Evolutionary conservation across 805 yeast species (phyloP).

Genomic region (Wickerhamomyces chaumierensis): DNA sequence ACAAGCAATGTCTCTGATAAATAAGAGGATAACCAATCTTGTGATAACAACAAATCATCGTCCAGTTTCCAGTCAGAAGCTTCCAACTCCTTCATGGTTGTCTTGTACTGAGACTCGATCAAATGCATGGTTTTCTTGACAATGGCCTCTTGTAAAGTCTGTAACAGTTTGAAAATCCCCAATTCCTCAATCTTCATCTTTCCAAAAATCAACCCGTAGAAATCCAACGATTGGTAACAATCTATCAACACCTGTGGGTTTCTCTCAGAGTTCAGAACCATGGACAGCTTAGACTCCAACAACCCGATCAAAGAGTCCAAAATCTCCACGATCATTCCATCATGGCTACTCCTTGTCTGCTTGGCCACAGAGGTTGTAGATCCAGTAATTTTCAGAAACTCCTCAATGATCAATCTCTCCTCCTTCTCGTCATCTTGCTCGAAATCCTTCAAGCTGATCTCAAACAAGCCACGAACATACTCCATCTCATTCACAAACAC

Average conservation of each 20-base stretch:
- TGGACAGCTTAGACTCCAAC: background rate
- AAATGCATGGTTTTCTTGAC: slow-evolving; percentile 28
- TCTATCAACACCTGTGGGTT: slow-evolving; percentile 44
- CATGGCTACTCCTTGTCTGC: background rate
- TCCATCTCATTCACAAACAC: slow-evolving; percentile 83
- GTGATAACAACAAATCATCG: slow-evolving; percentile 56
- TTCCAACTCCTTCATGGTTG: slow-evolving; percentile 13
- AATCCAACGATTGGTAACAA: slow-evolving; percentile 48
- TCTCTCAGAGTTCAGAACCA: slow-evolving; percentile 27
- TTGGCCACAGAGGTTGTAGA: background rate
- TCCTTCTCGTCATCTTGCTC: slow-evolving; percentile 1
- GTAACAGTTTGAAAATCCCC: slow-evolving; percentile 18
- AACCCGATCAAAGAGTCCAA: slow-evolving; percentile 17
- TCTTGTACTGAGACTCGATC: slow-evolving; percentile 25
- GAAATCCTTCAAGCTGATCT: slow-evolving; percentile 20
- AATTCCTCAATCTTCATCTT: slow-evolving; percentile 10
- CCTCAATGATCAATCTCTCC: background rate
- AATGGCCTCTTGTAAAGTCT: slow-evolving; percentile 23
- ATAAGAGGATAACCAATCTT: slow-evolving; percentile 73
- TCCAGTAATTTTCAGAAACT: background rate
- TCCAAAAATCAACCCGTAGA: slow-evolving; percentile 60
- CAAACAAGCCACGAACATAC: slow-evolving; percentile 51
- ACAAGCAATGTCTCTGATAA: slow-evolving; percentile 49
- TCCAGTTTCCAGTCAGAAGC: slow-evolving; percentile 22
- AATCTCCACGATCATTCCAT: slow-evolving; percentile 19